phyloP scores from a whole-genome alignment of 768 basidiomycete species.

The Boletus edulis region DNA sequence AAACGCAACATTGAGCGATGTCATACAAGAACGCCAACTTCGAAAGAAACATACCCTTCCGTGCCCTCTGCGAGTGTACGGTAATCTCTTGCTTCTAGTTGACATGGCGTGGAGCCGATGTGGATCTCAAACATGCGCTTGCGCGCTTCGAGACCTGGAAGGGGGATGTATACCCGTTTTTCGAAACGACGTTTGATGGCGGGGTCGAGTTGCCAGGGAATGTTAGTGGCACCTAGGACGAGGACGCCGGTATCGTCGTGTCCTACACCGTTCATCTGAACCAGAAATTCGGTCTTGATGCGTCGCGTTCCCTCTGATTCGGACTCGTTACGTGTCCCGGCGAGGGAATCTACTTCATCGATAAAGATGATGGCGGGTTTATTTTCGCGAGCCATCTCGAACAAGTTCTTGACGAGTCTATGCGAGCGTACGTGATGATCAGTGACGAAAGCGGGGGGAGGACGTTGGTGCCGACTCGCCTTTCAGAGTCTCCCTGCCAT shows the following conservation, averaged over 20 bases:
- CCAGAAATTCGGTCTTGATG: conserved; percentile 96
- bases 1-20: background rate
- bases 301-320: conserved; percentile 96
- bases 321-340: conserved; percentile 92
- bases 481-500: conserved; percentile 99
- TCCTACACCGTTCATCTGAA: conserved; percentile 99
- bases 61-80: conserved; percentile 79
- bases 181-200: conserved; percentile 99
- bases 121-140: conserved; percentile 97
- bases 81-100: conserved; percentile 76
- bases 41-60: conserved; percentile 56
- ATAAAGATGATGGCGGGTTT: conserved; percentile 99
- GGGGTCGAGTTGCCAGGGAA: conserved; percentile 96
- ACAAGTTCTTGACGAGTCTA: conserved; percentile 93
- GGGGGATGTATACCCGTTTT: conserved; percentile 97
- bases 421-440: background rate
- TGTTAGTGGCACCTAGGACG: conserved; percentile 96
- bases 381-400: conserved; percentile 91
- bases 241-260: conserved; percentile 97
- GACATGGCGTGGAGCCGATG: conserved; percentile 88
- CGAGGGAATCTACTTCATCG: conserved; percentile 96
- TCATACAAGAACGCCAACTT: background rate
- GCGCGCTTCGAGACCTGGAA: conserved; percentile 90
- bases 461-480: conserved; percentile 47
- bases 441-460: background rate